A percentile compares a stretch with the other conserved stretches of the same genome.
Evolutionary conservation across 441 rosid genomes (phyloP).

Genomic region (Breynia disticha): DNA sequence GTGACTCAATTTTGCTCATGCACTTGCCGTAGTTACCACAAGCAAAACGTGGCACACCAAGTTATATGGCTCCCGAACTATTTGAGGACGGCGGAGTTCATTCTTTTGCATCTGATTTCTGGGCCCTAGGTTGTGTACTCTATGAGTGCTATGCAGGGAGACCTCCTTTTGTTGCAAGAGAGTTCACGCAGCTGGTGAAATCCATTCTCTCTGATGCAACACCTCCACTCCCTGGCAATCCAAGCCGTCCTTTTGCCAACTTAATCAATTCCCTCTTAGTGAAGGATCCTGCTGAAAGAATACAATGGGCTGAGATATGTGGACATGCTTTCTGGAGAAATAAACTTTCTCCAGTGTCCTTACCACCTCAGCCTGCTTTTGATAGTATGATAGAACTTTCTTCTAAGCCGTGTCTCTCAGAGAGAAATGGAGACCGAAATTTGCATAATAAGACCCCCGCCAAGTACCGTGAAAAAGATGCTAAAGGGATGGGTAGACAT

Average conservation of each 20-base stretch:
- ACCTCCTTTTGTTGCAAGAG: constrained; percentile 83
- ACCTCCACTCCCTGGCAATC: constrained; percentile 84
- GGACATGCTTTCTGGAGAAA: constrained; percentile 86
- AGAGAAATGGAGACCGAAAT: constrained; percentile 60
- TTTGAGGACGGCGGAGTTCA: constrained; percentile 97
- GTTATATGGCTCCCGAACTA: constrained; percentile 98
- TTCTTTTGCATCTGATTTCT: constrained; percentile 94
- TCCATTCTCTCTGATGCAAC: constrained; percentile 82
- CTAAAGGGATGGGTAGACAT: constrained; percentile 48
- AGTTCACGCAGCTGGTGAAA: constrained; percentile 82
- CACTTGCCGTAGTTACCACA: constrained; percentile 42
- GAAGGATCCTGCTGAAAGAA: constrained; percentile 91
- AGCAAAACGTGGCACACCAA: constrained; percentile 97
- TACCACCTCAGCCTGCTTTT: constrained; percentile 90
- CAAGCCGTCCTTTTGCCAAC: constrained; percentile 74
- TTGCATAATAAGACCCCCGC: constrained; percentile 63
- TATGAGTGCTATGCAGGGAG: constrained; percentile 88
- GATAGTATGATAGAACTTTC: constrained; percentile 57
- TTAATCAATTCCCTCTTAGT: constrained; percentile 74
- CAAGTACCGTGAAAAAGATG: constrained; percentile 56
- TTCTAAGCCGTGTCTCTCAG: constrained; percentile 74
- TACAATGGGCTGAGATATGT: constrained; percentile 81
- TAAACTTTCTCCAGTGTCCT: constrained; percentile 38
- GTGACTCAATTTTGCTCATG: constrained; percentile 10
- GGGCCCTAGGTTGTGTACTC: constrained; percentile 98